A percentile compares a stretch with the other conserved stretches of the same genome.
Conservation (phyloP, 352 stramenopile species). For the Globisporangium paroecandrum region DNA sequence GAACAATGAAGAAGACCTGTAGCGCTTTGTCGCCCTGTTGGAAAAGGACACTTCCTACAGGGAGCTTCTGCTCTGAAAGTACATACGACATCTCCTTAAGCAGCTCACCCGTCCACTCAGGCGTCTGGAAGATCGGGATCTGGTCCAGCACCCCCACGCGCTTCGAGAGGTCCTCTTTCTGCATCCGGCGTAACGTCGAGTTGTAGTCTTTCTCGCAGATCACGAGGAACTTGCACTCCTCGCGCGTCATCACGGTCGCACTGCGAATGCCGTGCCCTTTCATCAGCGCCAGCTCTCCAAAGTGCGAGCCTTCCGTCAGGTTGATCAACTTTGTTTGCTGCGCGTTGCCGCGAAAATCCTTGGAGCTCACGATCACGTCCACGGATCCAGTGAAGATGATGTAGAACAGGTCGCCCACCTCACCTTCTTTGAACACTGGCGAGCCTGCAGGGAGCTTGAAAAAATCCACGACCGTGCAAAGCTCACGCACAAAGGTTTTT, state of each 20-base stretch:
- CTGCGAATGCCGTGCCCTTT: constrained; percentile 65
- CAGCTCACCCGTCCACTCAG: constrained; percentile 66
- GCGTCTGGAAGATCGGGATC: constrained; percentile 72
- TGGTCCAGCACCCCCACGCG: constrained; percentile 55
- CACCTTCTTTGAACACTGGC: constrained; percentile 62
- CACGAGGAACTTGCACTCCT: constrained; percentile 61
- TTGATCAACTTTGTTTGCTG: constrained; percentile 73
- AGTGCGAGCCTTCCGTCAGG: constrained; percentile 62
- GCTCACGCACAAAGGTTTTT: constrained; percentile 57
- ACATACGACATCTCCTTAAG: constrained; percentile 77
- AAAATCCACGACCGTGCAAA: constrained; percentile 63
- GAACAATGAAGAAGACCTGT: constrained; percentile 71
- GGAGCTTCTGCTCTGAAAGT: constrained; percentile 54
- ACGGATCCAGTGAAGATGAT: constrained; percentile 73
- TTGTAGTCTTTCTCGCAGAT: constrained; percentile 80
- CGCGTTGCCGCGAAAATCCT: constrained; percentile 43
- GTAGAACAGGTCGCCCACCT: constrained; percentile 72
- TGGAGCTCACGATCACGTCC: constrained; percentile 62
- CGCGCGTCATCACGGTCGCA: constrained; percentile 61
- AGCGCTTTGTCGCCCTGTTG: constrained; percentile 54
- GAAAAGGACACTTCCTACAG: constrained; percentile 44
- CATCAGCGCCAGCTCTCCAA: constrained; percentile 72
- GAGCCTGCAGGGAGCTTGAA: constrained; percentile 34
- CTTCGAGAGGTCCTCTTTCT: constrained; percentile 65
- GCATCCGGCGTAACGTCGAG: constrained; percentile 55